Conservation (phyloP, 2,329 filamentous ascomycete genomes). For the Phoma herbarum region DNA sequence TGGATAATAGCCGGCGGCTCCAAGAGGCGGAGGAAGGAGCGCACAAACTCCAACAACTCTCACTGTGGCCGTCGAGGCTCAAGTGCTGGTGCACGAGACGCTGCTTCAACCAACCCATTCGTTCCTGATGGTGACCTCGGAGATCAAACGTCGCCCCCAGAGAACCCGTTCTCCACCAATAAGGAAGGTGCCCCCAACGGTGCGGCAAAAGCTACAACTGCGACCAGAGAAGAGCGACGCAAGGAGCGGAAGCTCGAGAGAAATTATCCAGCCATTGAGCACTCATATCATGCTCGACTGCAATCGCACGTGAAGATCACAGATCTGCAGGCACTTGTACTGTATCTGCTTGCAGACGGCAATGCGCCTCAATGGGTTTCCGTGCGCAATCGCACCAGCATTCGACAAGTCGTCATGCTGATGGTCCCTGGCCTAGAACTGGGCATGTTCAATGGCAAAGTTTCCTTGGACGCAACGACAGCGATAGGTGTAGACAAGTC, state of each 20-base stretch:
- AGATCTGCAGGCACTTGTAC: slow-evolving; percentile 65
- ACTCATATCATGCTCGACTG: slow-evolving; percentile 62
- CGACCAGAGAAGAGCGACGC: slow-evolving; percentile 34
- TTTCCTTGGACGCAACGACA: slow-evolving; percentile 28
- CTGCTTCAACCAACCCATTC: slow-evolving; percentile 29
- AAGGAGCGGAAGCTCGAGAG: slow-evolving; percentile 46
- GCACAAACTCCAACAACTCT: slow-evolving; percentile 16
- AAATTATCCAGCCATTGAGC: slow-evolving; percentile 56
- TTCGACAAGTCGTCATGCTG: slow-evolving; percentile 81
- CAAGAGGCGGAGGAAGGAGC: slow-evolving; percentile 38
- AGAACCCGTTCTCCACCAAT: slow-evolving; percentile 33
- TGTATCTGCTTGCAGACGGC: slow-evolving; percentile 69
- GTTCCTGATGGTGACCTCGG: slow-evolving; percentile 21
- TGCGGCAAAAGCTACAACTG: slow-evolving; percentile 10
- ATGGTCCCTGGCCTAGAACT: slow-evolving; percentile 93
- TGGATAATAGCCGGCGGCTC: slow-evolving; percentile 42
- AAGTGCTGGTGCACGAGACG: slow-evolving; percentile 4
- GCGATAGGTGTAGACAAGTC: slow-evolving; percentile 3
- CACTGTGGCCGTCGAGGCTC: slow-evolving; percentile 13
- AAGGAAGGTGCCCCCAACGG: slow-evolving; percentile 13
- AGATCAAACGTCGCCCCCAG: slow-evolving; percentile 17
- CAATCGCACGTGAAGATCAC: slow-evolving; percentile 65
- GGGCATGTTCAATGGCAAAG: slow-evolving; percentile 79
- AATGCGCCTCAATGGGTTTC: slow-evolving; percentile 70
- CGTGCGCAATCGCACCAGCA: slow-evolving; percentile 63